Percentiles rank a stretch among this genome's conserved stretches.
phyloP scores from a whole-genome alignment of 495 filamentous ascomycete genomes.

The Physcia stellaris region DNA sequence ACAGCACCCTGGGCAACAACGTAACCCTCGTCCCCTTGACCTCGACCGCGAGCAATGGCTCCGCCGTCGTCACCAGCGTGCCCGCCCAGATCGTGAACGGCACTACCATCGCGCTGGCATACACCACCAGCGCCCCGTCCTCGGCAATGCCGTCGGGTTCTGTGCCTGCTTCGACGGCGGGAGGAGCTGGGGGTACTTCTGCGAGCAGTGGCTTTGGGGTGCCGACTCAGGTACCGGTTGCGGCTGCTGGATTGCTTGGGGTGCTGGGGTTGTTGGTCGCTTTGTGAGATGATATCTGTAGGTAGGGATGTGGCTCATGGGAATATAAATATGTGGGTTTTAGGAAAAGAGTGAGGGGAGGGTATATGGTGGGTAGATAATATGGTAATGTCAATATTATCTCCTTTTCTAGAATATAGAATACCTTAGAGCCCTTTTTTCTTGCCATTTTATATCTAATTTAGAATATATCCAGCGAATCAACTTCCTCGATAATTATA shows the following conservation, averaged over 20 bases:
- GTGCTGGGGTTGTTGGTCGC: background rate
- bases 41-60: background rate
- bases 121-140: background rate
- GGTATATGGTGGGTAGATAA: too few relatives aligned
- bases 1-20: background rate
- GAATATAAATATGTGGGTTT: too few relatives aligned
- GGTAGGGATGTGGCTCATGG: too few relatives aligned
- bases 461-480: too few relatives aligned
- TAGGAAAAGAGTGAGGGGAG: too few relatives aligned
- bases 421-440: too few relatives aligned
- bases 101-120: background rate
- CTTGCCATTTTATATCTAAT: too few relatives aligned
- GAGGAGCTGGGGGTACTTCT: background rate
- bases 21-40: background rate
- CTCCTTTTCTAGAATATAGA: too few relatives aligned
- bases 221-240: slow-evolving; percentile 3
- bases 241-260: slow-evolving; percentile 1
- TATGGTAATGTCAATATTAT: too few relatives aligned
- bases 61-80: background rate
- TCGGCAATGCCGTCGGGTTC: background rate
- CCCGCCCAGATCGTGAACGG: background rate
- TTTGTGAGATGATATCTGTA: too few relatives aligned
- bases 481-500: too few relatives aligned
- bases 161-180: background rate
- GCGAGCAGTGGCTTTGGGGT: slow-evolving; percentile 3